Base-by-base conservation (phyloP, 805 yeast genomes). In the Saccharomycopsis microspora region DNA sequence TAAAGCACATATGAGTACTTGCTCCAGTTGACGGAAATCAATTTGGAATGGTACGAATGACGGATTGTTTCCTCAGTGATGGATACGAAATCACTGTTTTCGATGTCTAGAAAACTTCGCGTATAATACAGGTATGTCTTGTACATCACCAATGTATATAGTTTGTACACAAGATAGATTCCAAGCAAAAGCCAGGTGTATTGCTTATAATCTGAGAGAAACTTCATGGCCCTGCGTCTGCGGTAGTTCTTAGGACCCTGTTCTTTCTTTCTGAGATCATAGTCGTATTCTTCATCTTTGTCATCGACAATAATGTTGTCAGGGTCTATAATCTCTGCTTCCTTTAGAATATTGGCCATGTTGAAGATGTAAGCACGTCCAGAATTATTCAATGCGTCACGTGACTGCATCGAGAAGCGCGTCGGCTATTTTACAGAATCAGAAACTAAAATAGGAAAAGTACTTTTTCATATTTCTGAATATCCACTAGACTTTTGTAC, bases 1-100 rank as follows among this genome's bases (percentile, higher is more conserved):
- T 80, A 80, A 45, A 75, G 75, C 4, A 78, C 75, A 57, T 80
- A 80, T 0, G 83, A 85, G 39, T 60, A 64, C 47, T 65, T 63
- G 1, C 59, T 39, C 78, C 78, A 72, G 35, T 69, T 62, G 3
- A 70, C 61, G 0, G 46, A 41, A 3, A 57, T 50, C 5, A 50
- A 32, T 1, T 28, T 8, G 5, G 29, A 5, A 27, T 45, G 34
- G 35, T 41, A 42, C 11, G 5, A 19, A n/a, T 27, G 8, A n/a
- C 36, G 45, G 36, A 48, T 44, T 4, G 19, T 32, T 1, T 36
- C 45, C 5, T 4, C 8, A 27, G 49, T 28, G 4, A 48, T 48
- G n/a, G 45, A 29, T 2, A 41, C 45, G 5, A 36, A 11, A 9
- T 46, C 38, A 29, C 37, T 31, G 7, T 41, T 11, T 5, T 31